Base-by-base conservation (phyloP, 129 eudicot species). In the Pulicaria dysenterica region DNA sequence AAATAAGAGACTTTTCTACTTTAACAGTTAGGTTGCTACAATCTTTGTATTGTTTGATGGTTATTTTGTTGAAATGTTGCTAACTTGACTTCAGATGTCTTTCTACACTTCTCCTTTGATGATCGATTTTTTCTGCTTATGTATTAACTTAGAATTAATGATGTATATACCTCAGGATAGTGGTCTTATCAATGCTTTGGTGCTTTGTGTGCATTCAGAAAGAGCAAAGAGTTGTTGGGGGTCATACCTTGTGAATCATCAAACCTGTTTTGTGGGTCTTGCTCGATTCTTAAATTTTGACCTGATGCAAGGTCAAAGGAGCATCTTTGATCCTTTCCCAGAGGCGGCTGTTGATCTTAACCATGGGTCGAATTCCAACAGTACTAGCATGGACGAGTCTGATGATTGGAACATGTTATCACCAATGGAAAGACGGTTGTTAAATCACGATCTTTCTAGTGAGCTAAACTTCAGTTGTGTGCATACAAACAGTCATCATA, bases 361-460 rank as follows among this genome's bases (percentile, higher is more conserved):
- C 74, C 90, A 88, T 67, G 89, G 89, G 66, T 81, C 87, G 49
- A 70, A 72, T 47, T 58, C 85, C 45, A 79, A 77, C 74, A 78
- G 76, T 67, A 24, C 83, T 65, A 67, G 77, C 36, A 83, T 77
- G 86, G 87, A 87, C 12, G 84, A 72, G 36, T 69, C 91, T 3
- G 38, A 80, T 74, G 75, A 80, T 39, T 79, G 88, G 88, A 81
- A 76, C 75, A 58, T 79, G 74, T 70, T 78, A 55, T 79, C 78
- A 69, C 89, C 93, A 53, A 84, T 82, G 42, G 96, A 87, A 78
- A 79, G 72, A 55, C 87, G 85, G 42, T 66, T 84, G 54, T 75
- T 90, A 56, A 85, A 82, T 78, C 77, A 80, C 50, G 82, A 73
- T 66, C 82, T 70, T 62, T 83, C 82, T 12, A 58, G 15, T 44